Base-by-base conservation (phyloP, 345 rosid species). In the Salix dunnii region DNA sequence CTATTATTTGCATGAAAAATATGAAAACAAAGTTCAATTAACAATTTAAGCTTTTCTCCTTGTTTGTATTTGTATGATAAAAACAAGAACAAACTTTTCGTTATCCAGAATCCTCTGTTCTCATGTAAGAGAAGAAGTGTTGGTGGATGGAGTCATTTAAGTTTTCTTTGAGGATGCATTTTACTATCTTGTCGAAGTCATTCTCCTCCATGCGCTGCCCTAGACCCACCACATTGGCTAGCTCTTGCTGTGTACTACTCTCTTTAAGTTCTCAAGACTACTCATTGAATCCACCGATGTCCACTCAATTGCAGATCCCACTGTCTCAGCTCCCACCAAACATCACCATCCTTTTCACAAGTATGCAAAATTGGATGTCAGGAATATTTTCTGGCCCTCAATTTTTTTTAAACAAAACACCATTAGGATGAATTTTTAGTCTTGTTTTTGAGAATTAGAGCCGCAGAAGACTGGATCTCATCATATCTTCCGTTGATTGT, bases 281-380 rank as follows among this genome's bases (percentile, higher is more conserved):
- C 77, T 89, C 91, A 94, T 85, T 43, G 91, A 80, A 79, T 94
- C 97, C 3, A 97, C 70, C 80, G 91, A 67, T 25, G 92, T 87
- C 98, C 97, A 94, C 61, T 94, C 98, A 25, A 94, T 92, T 2
- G 91, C 97, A 1, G 97, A 94, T 7, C 97, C 98, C 74, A 92
- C 93, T 5, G 98, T 95, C 77, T 93, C 98, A 2, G 98, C 91
- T 65, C 99, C 99, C 99, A 49, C 99, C 98, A 76, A 93, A 94
- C 95, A 92, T 94, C 61, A 92, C 97, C 97, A 71, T 94, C 97
- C 98, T 95, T 74, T 95, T 74, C 55, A 40, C 70, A 36, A 0
- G 28, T 16, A 31, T 33, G 28, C 23, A 33, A 33, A 5, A 40
- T 40, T 2, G 3, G 43, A 40, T 43, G 35, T 43, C 18, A 43